Evolutionary conservation across 1,139 yeast genomes (phyloP).

Genomic region (Yamadazyma spencermartinsiae): DNA sequence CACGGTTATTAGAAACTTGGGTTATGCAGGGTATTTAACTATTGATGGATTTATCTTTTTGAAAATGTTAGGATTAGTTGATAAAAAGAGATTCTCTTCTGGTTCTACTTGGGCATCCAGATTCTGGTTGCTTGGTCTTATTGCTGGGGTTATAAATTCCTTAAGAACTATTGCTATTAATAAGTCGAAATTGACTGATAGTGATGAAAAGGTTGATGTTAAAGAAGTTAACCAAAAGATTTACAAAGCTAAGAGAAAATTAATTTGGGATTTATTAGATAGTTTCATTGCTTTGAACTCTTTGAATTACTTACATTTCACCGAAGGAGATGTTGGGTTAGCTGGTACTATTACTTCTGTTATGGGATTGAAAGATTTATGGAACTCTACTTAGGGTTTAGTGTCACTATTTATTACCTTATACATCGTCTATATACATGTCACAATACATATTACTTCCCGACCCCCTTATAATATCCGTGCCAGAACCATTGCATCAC

Average conservation of each 20-base stretch:
- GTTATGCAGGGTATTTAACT: conserved; percentile 72
- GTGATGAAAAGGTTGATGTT: conserved; percentile 36
- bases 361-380: conserved; percentile 74
- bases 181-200: conserved; percentile 24
- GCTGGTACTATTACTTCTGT: conserved; percentile 84
- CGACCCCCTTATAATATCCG: conserved; percentile 28
- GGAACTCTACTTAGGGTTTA: conserved; percentile 37
- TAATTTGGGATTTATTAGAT: conserved; percentile 81
- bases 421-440: neutral
- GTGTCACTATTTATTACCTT: neutral
- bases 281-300: conserved; percentile 73
- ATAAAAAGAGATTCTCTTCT: conserved; percentile 34
- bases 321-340: conserved; percentile 81
- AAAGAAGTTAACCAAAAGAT: conserved; percentile 31
- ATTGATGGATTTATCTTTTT: conserved; percentile 75
- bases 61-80: conserved; percentile 49
- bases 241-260: conserved; percentile 56
- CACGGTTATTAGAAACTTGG: conserved; percentile 66
- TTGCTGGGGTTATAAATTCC: conserved; percentile 62
- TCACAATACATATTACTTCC: conserved; percentile 4
- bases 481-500: conserved; percentile 36
- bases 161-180: conserved; percentile 39
- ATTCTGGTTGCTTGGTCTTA: conserved; percentile 78
- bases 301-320: conserved; percentile 57
- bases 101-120: conserved; percentile 50